These are phyloP conservation scores for Wallacemonas sp. DNA, from an alignment of 208 protist genomes.

Conservation along the genomic window DNA sequence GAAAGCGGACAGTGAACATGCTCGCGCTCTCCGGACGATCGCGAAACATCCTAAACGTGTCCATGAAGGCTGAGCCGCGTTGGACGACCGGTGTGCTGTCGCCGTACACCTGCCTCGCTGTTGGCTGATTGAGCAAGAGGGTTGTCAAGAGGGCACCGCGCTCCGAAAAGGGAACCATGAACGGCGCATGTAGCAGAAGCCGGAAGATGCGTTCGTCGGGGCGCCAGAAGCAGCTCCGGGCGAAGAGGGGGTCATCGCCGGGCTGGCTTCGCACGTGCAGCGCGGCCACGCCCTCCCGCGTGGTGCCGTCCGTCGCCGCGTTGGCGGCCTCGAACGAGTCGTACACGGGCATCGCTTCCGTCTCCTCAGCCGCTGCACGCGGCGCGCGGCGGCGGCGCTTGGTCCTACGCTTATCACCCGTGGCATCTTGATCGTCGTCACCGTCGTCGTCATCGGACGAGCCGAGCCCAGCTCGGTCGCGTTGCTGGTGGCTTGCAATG, in stretches of 20 bases:
- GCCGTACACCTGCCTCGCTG: background rate
- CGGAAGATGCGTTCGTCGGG: constrained; percentile 44
- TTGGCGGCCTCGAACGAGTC: background rate
- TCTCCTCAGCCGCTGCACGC: too few relatives aligned
- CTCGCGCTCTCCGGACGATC: constrained; percentile 36
- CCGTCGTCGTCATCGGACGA: background rate
- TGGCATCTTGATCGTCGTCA: constrained; percentile 5
- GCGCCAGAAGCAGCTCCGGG: constrained; percentile 42
- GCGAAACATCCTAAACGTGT: constrained; percentile 72
- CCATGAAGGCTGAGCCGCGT: constrained; percentile 77
- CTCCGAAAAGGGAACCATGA: constrained; percentile 70
- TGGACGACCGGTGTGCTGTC: constrained; percentile 19
- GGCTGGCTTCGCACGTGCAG: too few relatives aligned
- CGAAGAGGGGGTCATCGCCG: constrained; percentile 44
- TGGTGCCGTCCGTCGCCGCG: background rate
- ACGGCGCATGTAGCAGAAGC: constrained; percentile 68
- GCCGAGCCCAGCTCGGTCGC: background rate
- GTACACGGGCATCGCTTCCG: too few relatives aligned
- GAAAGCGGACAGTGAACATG: constrained; percentile 66
- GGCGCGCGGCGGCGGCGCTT: too few relatives aligned
- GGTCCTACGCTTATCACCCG: background rate
- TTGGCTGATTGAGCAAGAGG: constrained; percentile 32
- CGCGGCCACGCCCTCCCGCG: background rate
- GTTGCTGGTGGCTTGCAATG: background rate
- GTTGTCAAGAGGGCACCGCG: constrained; percentile 61